Conservation (phyloP, 768 basidiomycete species). For the Lyophyllum decastes region DNA sequence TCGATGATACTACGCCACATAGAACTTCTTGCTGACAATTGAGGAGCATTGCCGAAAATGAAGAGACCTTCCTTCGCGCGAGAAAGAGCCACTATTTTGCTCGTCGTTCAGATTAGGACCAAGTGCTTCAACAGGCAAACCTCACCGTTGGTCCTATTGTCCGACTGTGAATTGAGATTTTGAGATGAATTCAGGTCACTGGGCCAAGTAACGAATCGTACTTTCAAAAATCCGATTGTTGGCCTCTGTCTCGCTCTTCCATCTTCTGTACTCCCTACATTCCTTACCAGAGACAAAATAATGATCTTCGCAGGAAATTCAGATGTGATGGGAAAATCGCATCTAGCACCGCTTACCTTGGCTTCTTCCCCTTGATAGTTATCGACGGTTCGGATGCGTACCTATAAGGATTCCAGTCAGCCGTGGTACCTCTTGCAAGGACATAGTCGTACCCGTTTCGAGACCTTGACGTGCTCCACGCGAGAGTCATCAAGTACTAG, state of each 20-base stretch:
- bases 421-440: too few relatives aligned
- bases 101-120: background rate
- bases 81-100: constrained; percentile 62
- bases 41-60: constrained; percentile 67
- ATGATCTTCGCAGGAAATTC: constrained; percentile 44
- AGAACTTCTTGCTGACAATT: constrained; percentile 46
- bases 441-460: too few relatives aligned
- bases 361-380: constrained; percentile 81
- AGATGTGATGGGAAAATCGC: background rate
- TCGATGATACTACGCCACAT: constrained; percentile 64
- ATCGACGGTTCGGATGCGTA: constrained; percentile 73
- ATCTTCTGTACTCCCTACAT: constrained; percentile 48
- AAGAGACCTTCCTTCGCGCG: constrained; percentile 75
- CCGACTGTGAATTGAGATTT: constrained; percentile 36
- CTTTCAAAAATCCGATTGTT: constrained; percentile 75
- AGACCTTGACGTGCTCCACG: constrained; percentile 52
- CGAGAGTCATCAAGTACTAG: constrained; percentile 14
- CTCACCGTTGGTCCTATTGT: constrained; percentile 55
- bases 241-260: constrained; percentile 36
- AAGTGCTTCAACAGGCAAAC: background rate
- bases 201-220: constrained; percentile 22
- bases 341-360: constrained; percentile 32
- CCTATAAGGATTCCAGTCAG: constrained; percentile 33
- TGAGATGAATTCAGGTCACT: background rate
- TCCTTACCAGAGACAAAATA: constrained; percentile 75